Evolutionary conservation across 768 basidiomycete genomes (phyloP).

Genomic region (Obba rivulosa): DNA sequence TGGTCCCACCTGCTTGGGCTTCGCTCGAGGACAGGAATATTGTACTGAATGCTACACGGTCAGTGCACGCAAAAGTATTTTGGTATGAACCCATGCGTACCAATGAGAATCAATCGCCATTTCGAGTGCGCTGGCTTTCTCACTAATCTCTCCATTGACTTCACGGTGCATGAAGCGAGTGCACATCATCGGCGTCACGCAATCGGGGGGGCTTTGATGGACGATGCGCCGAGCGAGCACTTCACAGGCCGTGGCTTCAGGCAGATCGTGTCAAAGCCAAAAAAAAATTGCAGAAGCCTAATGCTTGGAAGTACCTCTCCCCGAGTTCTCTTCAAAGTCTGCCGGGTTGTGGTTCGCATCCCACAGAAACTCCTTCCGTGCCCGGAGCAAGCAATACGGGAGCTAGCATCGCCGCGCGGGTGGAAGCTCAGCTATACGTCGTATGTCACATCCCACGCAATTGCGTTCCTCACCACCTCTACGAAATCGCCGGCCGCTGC

Average conservation of each 20-base stretch:
- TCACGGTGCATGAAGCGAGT: slow-evolving; percentile 69
- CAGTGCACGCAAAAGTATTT: background rate
- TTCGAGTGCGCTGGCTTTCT: slow-evolving; percentile 75
- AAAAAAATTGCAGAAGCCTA: slow-evolving; percentile 1
- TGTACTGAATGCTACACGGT: slow-evolving; percentile 36
- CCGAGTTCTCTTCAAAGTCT: slow-evolving; percentile 81
- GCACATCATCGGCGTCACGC: slow-evolving; percentile 67
- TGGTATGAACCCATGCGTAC: slow-evolving; percentile 31
- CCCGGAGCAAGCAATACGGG: slow-evolving; percentile 76
- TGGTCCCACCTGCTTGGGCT: slow-evolving; percentile 75
- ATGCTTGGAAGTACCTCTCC: slow-evolving; percentile 56
- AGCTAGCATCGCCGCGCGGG: slow-evolving; percentile 44
- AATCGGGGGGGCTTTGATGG: slow-evolving; percentile 61
- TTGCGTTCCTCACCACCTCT: slow-evolving; percentile 57
- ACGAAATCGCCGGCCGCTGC: slow-evolving; percentile 83
- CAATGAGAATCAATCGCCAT: slow-evolving; percentile 90
- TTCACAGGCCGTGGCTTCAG: slow-evolving; percentile 76
- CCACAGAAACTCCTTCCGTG: slow-evolving; percentile 73
- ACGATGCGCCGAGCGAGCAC: slow-evolving; percentile 77
- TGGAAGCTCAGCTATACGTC: slow-evolving; percentile 1
- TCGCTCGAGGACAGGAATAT: slow-evolving; percentile 85
- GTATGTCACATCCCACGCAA: background rate
- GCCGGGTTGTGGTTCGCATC: slow-evolving; percentile 80
- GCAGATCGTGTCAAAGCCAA: background rate
- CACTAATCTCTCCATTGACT: slow-evolving; percentile 71